Base-by-base conservation (phyloP, 805 yeast genomes). In the Metschnikowia reukaufii region DNA sequence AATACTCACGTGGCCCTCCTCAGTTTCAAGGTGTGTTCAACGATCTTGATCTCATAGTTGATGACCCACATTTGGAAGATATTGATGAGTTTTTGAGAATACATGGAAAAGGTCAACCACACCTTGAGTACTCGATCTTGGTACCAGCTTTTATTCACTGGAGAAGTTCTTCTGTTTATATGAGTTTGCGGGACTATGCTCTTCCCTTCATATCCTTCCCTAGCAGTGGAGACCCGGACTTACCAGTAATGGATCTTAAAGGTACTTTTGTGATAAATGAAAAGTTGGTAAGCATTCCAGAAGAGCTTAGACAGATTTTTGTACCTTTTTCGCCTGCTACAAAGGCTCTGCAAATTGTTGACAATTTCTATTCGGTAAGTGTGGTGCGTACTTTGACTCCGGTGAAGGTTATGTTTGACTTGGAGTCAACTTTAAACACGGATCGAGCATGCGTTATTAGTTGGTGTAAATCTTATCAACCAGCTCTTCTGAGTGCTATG, bases 381-480 rank as follows among this genome's bases (percentile, higher is more conserved):
- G 72, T 83, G 12, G 75, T 83, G 0, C 73, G 89, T 55, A 83
- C 89, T 0, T 67, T 84, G 61, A 81, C 85, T 2, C 81, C 85
- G 0, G 75, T 84, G 17, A 84, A 84, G 52, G 67, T 78, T 32
- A 75, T 73, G 61, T 65, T 79, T 25, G 79, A 82, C 53, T 55
- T 82, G 47, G 63, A 68, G 12, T 73, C 81, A 19, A 52, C 64
- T 6, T 72, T 82, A 10, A 62, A 62, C 20, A 74, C 86, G 0
- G 60, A 64, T 1, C 59, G 69, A 16, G 75, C 84, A 2, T 76
- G 84, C 15, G 65, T 74, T 37, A 65, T 84, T 4, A 74, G 83
- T 13, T 84, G 88, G 88, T 78, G 86, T 40, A 79, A 82, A 47
- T 73, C 87, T 0, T 67, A 81, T 38, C 84, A 75, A 51, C 81